These are phyloP conservation scores for Cryptosporidium xiaoi DNA, from an alignment of 169 alveolate genomes.

Conservation along the genomic window DNA sequence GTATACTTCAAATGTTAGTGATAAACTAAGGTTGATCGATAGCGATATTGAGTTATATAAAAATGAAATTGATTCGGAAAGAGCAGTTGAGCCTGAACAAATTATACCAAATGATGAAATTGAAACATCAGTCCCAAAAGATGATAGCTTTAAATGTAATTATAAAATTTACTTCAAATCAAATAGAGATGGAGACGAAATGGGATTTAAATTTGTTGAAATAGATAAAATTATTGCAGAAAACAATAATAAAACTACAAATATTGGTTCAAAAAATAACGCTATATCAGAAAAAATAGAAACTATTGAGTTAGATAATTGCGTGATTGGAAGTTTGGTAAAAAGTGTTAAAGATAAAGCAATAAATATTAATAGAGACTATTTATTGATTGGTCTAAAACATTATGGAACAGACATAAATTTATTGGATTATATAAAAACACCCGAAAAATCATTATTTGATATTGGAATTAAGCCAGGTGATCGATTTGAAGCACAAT, in stretches of 20 bases:
- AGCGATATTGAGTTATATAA: no score
- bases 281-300: background rate
- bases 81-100: conserved; percentile 16
- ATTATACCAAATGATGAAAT: background rate
- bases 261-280: no score
- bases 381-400: conserved; percentile 6
- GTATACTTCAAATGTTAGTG: no score
- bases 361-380: background rate
- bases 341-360: background rate
- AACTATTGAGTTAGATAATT: background rate
- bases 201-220: no score
- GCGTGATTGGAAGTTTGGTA: conserved; percentile 5
- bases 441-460: background rate
- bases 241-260: no score
- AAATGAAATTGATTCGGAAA: background rate
- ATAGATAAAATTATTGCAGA: no score
- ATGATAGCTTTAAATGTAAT: background rate
- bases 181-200: no score
- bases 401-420: conserved; percentile 17
- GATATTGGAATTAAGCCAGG: conserved; percentile 28
- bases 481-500: conserved; percentile 40
- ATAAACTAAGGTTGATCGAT: no score
- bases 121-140: background rate
- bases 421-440: background rate
- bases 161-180: background rate